phyloP scores from a whole-genome alignment of 164 flowering plant genomes.

The Chimonanthus salicifolius region DNA sequence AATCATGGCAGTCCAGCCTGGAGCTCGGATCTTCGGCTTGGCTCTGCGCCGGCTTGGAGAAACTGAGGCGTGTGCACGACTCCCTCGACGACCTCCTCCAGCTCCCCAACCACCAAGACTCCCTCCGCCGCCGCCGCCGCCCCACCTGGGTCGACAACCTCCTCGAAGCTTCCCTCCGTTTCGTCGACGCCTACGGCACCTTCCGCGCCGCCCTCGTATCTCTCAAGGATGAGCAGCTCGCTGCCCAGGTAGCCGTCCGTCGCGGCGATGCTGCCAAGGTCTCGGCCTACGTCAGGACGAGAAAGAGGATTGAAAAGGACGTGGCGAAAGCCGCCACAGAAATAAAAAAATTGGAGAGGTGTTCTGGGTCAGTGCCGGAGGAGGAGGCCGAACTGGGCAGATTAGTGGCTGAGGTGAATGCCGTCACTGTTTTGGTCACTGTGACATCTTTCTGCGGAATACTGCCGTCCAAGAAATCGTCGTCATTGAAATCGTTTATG shows the following conservation, averaged over 20 bases:
- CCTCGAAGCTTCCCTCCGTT: constrained; percentile 54
- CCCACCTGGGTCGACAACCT: constrained; percentile 44
- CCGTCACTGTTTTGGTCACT: constrained; percentile 37
- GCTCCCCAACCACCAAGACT: constrained; percentile 52
- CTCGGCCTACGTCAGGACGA: constrained; percentile 22
- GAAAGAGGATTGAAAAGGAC: constrained; percentile 38
- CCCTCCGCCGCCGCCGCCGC: constrained; percentile 29
- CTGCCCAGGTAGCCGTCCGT: constrained; percentile 52
- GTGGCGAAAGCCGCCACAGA: constrained; percentile 28
- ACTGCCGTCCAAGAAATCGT: constrained; percentile 10
- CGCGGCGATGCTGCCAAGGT: constrained; percentile 34
- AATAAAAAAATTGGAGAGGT: constrained; percentile 16
- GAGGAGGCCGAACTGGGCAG: constrained; percentile 31
- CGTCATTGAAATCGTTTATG: constrained; percentile 23
- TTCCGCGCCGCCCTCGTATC: constrained; percentile 41
- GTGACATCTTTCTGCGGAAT: constrained; percentile 35
- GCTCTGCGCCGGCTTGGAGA: constrained; percentile 39
- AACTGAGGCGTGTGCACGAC: constrained; percentile 35
- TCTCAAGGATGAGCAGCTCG: constrained; percentile 42
- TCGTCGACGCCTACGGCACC: constrained; percentile 61
- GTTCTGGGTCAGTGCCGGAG: background rate
- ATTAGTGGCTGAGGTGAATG: constrained; percentile 31
- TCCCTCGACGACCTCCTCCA: constrained; percentile 44
- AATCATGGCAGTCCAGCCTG: constrained; percentile 28
- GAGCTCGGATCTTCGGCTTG: constrained; percentile 30